phyloP scores from a whole-genome alignment of 768 basidiomycete genomes.

The Lactifluus hygrophoroides region DNA sequence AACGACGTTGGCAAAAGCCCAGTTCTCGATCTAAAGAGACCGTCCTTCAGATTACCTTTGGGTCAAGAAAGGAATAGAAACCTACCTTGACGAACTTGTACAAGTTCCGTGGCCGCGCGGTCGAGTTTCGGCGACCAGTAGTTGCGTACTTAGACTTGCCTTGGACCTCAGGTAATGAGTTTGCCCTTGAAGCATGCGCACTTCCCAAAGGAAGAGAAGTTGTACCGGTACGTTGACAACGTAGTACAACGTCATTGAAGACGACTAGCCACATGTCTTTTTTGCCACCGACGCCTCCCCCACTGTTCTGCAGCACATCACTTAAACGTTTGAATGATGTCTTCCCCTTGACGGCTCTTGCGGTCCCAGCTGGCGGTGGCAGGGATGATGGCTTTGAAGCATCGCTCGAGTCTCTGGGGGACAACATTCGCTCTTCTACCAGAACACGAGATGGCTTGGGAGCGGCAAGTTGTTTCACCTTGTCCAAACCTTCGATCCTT shows the following conservation, averaged over 20 bases:
- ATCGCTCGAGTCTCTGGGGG: constrained; percentile 26
- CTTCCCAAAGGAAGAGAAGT: constrained; percentile 76
- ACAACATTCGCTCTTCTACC: constrained; percentile 65
- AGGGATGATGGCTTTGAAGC: constrained; percentile 24
- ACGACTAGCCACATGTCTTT: constrained; percentile 91
- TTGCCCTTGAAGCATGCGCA: constrained; percentile 57
- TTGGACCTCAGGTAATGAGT: constrained; percentile 74
- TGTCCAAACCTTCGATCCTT: constrained; percentile 92
- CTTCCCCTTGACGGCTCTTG: constrained; percentile 66
- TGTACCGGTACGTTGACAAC: constrained; percentile 85
- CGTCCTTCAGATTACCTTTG: constrained; percentile 6
- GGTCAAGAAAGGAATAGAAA: constrained; percentile 6
- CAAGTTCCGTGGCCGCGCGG: constrained; percentile 80
- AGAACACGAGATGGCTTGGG: constrained; percentile 86
- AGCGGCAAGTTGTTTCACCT: constrained; percentile 82
- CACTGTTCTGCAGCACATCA: constrained; percentile 65
- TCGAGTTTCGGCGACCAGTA: constrained; percentile 63
- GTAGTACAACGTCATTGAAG: constrained; percentile 91
- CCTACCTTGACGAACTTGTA: constrained; percentile 87
- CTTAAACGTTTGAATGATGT: constrained; percentile 84
- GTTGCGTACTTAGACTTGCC: constrained; percentile 82
- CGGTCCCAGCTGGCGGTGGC: constrained; percentile 31
- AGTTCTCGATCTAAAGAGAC: constrained; percentile 64
- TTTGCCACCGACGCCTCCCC: constrained; percentile 49
- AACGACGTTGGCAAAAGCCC: constrained; percentile 71